Conservation (phyloP, 2,329 filamentous ascomycete species). For the Penicillium sp. region DNA sequence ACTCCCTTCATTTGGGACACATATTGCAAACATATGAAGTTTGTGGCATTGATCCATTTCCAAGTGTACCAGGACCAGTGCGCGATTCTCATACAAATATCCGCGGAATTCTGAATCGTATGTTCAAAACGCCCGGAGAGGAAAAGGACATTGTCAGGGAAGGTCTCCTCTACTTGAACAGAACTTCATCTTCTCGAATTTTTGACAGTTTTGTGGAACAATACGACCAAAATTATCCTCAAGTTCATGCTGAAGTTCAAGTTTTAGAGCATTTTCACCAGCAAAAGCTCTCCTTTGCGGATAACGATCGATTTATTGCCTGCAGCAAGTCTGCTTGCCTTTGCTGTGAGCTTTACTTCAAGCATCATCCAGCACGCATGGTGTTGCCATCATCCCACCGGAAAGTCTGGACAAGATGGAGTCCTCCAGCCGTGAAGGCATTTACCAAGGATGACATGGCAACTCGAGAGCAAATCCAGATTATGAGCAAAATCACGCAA, state of each 20-base stretch:
- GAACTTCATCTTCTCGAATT: conserved; percentile 24
- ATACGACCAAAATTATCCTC: conserved; percentile 10
- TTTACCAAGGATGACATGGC: conserved; percentile 11
- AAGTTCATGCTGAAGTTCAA: conserved; percentile 51
- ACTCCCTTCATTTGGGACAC: conserved; percentile 30
- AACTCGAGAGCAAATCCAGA: conserved; percentile 14
- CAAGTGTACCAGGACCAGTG: conserved; percentile 17
- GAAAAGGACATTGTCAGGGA: conserved; percentile 16
- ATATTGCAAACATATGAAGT: conserved; percentile 32
- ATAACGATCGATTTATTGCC: conserved; percentile 49
- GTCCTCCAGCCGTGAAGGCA: conserved; percentile 23
- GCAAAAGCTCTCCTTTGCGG: conserved; percentile 36
- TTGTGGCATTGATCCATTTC: conserved; percentile 25
- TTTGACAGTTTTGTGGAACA: conserved; percentile 20
- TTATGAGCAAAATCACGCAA: conserved; percentile 30
- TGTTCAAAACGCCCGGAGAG: conserved; percentile 21
- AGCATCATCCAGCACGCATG: conserved; percentile 29
- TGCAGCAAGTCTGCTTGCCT: conserved; percentile 57
- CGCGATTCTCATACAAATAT: conserved; percentile 23
- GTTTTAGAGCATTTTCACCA: conserved; percentile 51
- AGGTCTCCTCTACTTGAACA: conserved; percentile 32
- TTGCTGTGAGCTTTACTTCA: conserved; percentile 45
- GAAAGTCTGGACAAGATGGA: conserved; percentile 34
- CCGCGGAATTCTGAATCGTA: conserved; percentile 27
- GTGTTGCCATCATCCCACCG: conserved; percentile 27